Evolutionary conservation across 2,329 filamentous ascomycete genomes (phyloP).

Genomic region (Clonostachys sp.): DNA sequence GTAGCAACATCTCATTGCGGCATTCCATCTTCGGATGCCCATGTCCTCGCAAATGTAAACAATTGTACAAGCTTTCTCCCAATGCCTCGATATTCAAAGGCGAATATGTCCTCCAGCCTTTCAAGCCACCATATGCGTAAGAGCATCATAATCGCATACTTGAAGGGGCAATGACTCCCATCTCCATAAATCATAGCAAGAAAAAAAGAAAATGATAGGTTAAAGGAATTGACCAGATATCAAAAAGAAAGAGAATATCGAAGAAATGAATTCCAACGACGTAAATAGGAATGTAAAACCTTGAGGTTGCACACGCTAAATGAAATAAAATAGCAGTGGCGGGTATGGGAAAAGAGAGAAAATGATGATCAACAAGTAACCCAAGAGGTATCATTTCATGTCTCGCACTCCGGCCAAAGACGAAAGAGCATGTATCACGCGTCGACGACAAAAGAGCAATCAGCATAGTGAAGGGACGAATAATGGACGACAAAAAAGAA

Average conservation of each 20-base stretch:
- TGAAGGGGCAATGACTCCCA: background rate
- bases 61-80: too few relatives aligned
- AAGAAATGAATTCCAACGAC: too few relatives aligned
- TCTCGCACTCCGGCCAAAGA: background rate
- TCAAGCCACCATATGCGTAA: too few relatives aligned
- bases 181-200: background rate
- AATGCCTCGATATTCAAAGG: too few relatives aligned
- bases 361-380: background rate
- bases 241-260: background rate
- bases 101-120: too few relatives aligned
- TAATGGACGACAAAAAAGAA: slow-evolving; percentile 4
- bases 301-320: background rate
- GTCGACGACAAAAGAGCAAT: too few relatives aligned
- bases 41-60: too few relatives aligned
- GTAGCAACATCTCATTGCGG: too few relatives aligned
- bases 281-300: too few relatives aligned
- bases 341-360: slow-evolving; percentile 1
- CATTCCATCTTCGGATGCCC: too few relatives aligned
- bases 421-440: background rate
- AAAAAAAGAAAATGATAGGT: background rate
- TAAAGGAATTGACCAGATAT: background rate
- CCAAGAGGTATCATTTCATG: background rate
- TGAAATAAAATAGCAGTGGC: background rate
- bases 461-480: slow-evolving; percentile 1
- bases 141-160: too few relatives aligned